Conservation (phyloP, 495 filamentous ascomycete species). For the Patellaria atrata region DNA sequence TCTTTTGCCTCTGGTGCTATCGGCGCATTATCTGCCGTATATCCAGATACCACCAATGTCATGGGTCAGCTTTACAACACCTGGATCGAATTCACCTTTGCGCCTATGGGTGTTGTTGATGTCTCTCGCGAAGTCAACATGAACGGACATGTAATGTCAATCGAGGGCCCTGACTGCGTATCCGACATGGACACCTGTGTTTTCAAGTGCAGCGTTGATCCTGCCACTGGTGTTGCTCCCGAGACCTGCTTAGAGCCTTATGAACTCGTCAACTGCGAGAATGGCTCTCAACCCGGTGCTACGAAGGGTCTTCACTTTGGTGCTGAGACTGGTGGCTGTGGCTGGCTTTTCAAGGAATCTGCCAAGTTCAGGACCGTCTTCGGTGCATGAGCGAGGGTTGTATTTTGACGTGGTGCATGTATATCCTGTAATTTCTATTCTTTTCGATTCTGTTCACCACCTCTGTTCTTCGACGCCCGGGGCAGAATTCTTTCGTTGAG, state of each 20-base stretch:
- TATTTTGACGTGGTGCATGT: too few relatives aligned
- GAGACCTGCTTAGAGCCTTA: conserved; percentile 10
- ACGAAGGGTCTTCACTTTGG: conserved; percentile 3
- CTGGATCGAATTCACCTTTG: conserved; percentile 28
- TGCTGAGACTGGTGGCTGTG: conserved; percentile 4
- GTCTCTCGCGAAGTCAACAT: conserved; percentile 29
- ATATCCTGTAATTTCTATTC: too few relatives aligned
- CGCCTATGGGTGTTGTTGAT: conserved; percentile 22
- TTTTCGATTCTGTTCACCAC: too few relatives aligned
- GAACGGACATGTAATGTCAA: conserved; percentile 26
- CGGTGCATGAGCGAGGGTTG: too few relatives aligned
- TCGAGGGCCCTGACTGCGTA: conserved; percentile 11
- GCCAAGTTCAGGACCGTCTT: too few relatives aligned
- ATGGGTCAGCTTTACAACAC: conserved; percentile 27
- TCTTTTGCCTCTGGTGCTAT: conserved; percentile 13
- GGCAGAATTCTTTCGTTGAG: too few relatives aligned
- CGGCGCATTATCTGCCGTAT: conserved; percentile 23
- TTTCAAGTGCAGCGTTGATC: conserved; percentile 12
- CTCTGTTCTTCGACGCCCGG: too few relatives aligned
- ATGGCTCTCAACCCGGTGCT: conserved; percentile 4
- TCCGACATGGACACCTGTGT: conserved; percentile 15
- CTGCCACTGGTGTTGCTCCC: too few relatives aligned
- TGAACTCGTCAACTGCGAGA: conserved; percentile 5
- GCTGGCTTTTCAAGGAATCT: too few relatives aligned
- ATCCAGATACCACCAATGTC: conserved; percentile 20